phyloP scores from a whole-genome alignment of 2,329 filamentous ascomycete species.

The Pezicula radicicola region DNA sequence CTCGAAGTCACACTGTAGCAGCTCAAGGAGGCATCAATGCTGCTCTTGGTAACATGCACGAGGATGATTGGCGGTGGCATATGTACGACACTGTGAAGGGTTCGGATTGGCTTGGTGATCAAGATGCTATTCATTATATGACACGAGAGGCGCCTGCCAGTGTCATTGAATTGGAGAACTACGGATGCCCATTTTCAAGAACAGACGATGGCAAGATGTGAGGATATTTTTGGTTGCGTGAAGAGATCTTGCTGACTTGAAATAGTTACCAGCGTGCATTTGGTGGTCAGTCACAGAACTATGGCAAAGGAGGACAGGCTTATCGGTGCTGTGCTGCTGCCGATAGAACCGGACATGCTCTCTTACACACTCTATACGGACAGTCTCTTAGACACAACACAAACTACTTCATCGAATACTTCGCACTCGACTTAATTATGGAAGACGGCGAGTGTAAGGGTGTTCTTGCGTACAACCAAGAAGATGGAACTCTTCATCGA shows the following conservation, averaged over 20 bases:
- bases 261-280: slow-evolving; percentile 92
- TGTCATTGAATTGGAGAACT: slow-evolving; percentile 94
- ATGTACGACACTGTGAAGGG: slow-evolving; percentile 99
- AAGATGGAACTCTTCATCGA: slow-evolving; percentile 95
- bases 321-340: slow-evolving; percentile 96
- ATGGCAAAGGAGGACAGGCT: slow-evolving; percentile 93
- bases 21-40: slow-evolving; percentile 84
- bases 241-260: not conserved
- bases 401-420: slow-evolving; percentile 99
- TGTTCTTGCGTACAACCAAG: slow-evolving; percentile 97
- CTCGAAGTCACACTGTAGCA: slow-evolving; percentile 80
- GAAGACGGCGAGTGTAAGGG: slow-evolving; percentile 95
- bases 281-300: slow-evolving; percentile 94
- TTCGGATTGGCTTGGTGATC: slow-evolving; percentile 95
- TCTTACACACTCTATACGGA: slow-evolving; percentile 97
- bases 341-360: slow-evolving; percentile 94
- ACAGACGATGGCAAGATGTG: slow-evolving; percentile 95
- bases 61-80: slow-evolving; percentile 98
- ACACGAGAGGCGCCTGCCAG: slow-evolving; percentile 88
- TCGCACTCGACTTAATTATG: slow-evolving; percentile 96
- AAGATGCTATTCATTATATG: slow-evolving; percentile 99
- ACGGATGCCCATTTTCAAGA: slow-evolving; percentile 94
- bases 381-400: slow-evolving; percentile 97
- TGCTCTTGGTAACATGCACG: slow-evolving; percentile 91
- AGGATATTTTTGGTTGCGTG: slow-evolving; percentile 28